Evolutionary conservation across 768 basidiomycete species (phyloP).

Genomic region (Crepidotus variabilis): DNA sequence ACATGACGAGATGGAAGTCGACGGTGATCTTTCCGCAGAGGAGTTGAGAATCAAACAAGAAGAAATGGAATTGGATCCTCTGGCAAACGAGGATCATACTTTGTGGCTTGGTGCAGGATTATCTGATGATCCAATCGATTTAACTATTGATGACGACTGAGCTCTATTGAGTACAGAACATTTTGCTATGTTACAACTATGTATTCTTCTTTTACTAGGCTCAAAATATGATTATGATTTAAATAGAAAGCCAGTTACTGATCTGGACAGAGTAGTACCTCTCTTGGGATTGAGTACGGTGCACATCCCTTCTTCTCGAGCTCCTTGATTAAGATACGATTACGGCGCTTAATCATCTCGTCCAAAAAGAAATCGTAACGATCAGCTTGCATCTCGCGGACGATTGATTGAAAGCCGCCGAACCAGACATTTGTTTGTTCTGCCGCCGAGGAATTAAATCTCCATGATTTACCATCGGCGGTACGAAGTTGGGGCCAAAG

Average conservation of each 20-base stretch:
- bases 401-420: conserved; percentile 18
- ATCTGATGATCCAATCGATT: not conserved
- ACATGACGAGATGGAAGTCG: not conserved
- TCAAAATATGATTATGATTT: not conserved
- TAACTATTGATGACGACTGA: not conserved
- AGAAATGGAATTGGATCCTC: not conserved
- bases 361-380: conserved; percentile 27
- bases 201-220: not conserved
- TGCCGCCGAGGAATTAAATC: conserved; percentile 2
- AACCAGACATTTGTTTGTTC: conserved; percentile 21
- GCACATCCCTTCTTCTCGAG: not conserved
- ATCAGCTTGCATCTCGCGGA: conserved; percentile 20
- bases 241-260: not conserved
- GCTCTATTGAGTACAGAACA: not conserved
- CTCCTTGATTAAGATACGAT: conserved; percentile 6
- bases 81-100: not conserved
- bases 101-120: not conserved
- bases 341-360: conserved; percentile 22
- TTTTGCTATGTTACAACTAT: not conserved
- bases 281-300: not conserved
- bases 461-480: not conserved
- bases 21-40: not conserved
- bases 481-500: conserved; percentile 5
- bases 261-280: not conserved
- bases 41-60: not conserved